Percentiles rank a stretch among this genome's conserved stretches.
Conservation (phyloP, 441 rosid species). For the Theobroma grandiflorum region DNA sequence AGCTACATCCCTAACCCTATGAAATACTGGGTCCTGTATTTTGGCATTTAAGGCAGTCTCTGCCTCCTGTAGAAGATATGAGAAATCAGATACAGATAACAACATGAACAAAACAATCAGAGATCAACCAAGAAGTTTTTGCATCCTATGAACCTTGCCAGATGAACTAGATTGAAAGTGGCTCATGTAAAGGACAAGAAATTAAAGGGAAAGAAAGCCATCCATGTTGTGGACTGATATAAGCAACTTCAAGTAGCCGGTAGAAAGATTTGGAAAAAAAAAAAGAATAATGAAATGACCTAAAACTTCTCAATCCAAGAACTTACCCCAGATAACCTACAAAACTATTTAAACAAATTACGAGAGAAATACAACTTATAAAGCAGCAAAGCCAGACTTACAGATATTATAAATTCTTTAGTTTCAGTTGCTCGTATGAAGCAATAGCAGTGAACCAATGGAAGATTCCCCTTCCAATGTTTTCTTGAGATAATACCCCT, state of each 20-base stretch:
- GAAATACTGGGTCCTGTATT: constrained; percentile 67
- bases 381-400: constrained; percentile 41
- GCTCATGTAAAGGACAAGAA: not conserved
- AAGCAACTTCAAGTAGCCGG: constrained; percentile 8
- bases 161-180: not conserved
- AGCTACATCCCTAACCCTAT: constrained; percentile 94
- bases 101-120: not conserved
- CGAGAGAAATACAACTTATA: not conserved
- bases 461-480: constrained; percentile 78
- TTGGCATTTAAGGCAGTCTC: constrained; percentile 64
- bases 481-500: constrained; percentile 58
- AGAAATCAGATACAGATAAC: not conserved
- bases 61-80: constrained; percentile 59
- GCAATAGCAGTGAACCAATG: constrained; percentile 89
- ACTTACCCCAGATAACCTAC: not conserved
- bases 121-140: not conserved
- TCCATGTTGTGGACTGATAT: not conserved
- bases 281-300: not conserved
- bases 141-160: constrained; percentile 5
- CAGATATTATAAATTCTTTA: constrained; percentile 60
- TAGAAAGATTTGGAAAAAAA: not conserved
- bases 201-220: not conserved
- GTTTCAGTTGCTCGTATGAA: constrained; percentile 84
- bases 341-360: not conserved
- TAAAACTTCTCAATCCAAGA: not conserved